A percentile compares a stretch with the other conserved stretches of the same genome.
Conservation (phyloP, 1,139 yeast genomes). For the Candida pseudoviswanathii region DNA sequence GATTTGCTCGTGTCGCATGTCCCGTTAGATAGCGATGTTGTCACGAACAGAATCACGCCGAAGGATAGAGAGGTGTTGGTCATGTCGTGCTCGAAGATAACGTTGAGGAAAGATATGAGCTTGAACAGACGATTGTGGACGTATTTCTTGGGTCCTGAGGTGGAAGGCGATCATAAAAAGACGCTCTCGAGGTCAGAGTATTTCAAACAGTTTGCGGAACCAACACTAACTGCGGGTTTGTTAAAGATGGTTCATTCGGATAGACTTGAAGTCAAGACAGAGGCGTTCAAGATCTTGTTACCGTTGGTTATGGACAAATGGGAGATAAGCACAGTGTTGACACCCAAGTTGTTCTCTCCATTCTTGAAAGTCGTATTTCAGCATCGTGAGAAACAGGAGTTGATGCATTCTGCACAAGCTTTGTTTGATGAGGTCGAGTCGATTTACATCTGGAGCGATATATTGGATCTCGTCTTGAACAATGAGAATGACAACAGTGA, state of each 20-base stretch:
- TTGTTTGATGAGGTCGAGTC: conserved; percentile 90
- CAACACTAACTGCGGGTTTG: conserved; percentile 54
- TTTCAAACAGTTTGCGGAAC: conserved; percentile 59
- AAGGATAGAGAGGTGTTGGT: conserved; percentile 62
- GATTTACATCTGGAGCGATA: conserved; percentile 69
- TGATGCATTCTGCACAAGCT: conserved; percentile 59
- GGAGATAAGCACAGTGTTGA: conserved; percentile 81
- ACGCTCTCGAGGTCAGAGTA: conserved; percentile 36
- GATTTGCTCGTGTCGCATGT: conserved; percentile 73
- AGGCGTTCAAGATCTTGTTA: conserved; percentile 63
- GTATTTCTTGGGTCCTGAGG: conserved; percentile 83
- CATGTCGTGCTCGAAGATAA: conserved; percentile 64
- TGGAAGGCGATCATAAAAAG: conserved; percentile 25
- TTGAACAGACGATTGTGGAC: conserved; percentile 89
- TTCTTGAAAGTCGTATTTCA: conserved; percentile 45
- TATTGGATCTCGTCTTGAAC: conserved; percentile 31
- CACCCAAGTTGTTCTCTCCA: conserved; percentile 72
- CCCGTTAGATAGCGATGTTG: conserved; percentile 62
- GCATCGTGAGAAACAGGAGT: conserved; percentile 32
- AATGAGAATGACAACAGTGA: conserved; percentile 5
- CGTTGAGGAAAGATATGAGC: conserved; percentile 87
- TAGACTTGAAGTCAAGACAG: conserved; percentile 34
- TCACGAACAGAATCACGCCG: conserved; percentile 47
- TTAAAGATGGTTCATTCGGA: conserved; percentile 45
- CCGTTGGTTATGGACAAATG: conserved; percentile 82